Base-by-base conservation (phyloP, 208 protist species). In the Entamoeba moshkovskii region DNA sequence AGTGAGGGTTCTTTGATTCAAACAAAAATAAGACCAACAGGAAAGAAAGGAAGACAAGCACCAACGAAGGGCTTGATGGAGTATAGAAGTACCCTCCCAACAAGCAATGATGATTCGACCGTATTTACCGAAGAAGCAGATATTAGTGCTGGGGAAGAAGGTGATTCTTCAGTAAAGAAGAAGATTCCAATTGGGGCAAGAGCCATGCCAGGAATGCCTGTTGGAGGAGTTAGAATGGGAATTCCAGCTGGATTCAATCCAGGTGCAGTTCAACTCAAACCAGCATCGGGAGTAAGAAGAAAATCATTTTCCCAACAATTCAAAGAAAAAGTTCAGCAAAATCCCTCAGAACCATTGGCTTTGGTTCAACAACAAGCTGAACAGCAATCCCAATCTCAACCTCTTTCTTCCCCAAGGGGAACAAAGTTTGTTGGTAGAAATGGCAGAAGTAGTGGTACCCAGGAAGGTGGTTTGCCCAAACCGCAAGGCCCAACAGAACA, bases 241-340 rank as follows among this genome's bases (percentile, higher is more conserved):
- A 42, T 85, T 85, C 59, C 59, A 42, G 29, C 13, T 85, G 59
- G 59, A 4, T 85, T 85, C n/a, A 85, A 85, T 38, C 59, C 59
- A 33, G 59, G 18, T 38, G 13, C 18, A 13, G 33, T 85, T 38
- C 18, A 85, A 85, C n/a, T 85, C 8, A 85, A 85, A 85, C 8
- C 18, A 11, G n/a, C 59, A 13, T 11, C 18, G 8, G 59, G 59
- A 42, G 13, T 59, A 8, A 29, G 59, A 42, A 29, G 59, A 42
- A 85, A 85, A 29, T 85, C 59, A 42, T 85, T 85, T 85, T 85
- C 59, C 13, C 59, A 85, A 85, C 59, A 85, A 85, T 85, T 85
- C 11, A 85, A 85, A 85, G 59, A 85, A 85, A 85, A 85, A 85
- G 59, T 85, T 29, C 59, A 85, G n/a, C 59, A 29, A 85, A 15